phyloP scores from a whole-genome alignment of 1,139 yeast genomes.

The Kodamaea arcana region DNA sequence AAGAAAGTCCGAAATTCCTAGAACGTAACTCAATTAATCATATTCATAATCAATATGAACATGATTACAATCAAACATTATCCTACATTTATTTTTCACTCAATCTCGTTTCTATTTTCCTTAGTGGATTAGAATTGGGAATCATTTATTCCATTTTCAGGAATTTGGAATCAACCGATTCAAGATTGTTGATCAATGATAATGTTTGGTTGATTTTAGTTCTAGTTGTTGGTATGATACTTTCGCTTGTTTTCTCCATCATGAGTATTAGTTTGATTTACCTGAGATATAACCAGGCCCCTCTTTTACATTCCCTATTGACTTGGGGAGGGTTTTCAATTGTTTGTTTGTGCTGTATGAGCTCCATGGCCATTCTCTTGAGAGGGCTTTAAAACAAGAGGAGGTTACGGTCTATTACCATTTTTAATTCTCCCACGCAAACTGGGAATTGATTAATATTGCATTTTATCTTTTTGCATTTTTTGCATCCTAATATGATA shows the following conservation, averaged over 20 bases:
- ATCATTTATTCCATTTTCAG: conserved; percentile 35
- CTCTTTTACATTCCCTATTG: conserved; percentile 24
- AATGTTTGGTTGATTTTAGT: conserved; percentile 34
- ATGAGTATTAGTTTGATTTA: conserved; percentile 29
- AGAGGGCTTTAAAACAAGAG: too few relatives aligned
- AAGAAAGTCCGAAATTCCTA: conserved; percentile 21
- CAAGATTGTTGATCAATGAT: conserved; percentile 24
- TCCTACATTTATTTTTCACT: conserved; percentile 37
- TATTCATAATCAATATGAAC: conserved; percentile 23
- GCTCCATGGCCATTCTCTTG: conserved; percentile 15
- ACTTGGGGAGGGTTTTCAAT: conserved; percentile 29
- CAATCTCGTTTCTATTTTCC: conserved; percentile 32
- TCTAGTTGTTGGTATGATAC: conserved; percentile 30
- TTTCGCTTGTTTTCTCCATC: conserved; percentile 32
- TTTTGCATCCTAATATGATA: too few relatives aligned
- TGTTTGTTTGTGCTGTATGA: conserved; percentile 24
- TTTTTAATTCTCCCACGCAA: too few relatives aligned
- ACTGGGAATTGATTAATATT: too few relatives aligned
- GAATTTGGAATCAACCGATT: conserved; percentile 18
- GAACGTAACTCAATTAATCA: conserved; percentile 11
- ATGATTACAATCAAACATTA: conserved; percentile 35
- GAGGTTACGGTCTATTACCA: too few relatives aligned
- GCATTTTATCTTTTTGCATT: too few relatives aligned
- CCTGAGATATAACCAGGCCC: conserved; percentile 26
- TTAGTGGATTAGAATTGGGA: conserved; percentile 43